These are phyloP conservation scores for Aspergillus japonicus DNA, from an alignment of 2,329 filamentous ascomycete genomes.

Conservation along the genomic window DNA sequence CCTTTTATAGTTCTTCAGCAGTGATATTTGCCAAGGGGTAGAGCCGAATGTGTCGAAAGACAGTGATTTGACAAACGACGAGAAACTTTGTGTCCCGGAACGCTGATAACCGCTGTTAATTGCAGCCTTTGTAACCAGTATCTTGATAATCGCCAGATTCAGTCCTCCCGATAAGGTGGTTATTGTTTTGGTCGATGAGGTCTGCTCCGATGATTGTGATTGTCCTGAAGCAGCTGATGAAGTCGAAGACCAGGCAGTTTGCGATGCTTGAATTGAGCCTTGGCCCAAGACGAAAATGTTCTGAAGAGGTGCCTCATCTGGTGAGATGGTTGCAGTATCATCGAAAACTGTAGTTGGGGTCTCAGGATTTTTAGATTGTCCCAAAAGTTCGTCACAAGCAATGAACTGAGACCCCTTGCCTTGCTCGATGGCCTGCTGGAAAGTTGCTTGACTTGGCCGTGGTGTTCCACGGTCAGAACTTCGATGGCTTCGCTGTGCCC, in stretches of 20 bases:
- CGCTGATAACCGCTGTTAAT: conserved; percentile 79
- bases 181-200: conserved; percentile 47
- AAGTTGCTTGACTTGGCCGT: conserved; percentile 73
- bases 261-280: conserved; percentile 52
- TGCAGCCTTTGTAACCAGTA: conserved; percentile 78
- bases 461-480: conserved; percentile 76
- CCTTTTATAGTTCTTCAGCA: conserved; percentile 78
- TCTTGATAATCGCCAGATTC: conserved; percentile 74
- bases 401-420: conserved; percentile 44
- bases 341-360: conserved; percentile 95
- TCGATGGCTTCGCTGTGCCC: conserved; percentile 73
- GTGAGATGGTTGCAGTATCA: conserved; percentile 81
- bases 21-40: conserved; percentile 64
- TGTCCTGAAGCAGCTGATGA: conserved; percentile 77
- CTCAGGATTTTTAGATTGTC: conserved; percentile 59
- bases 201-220: conserved; percentile 61
- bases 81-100: conserved; percentile 57
- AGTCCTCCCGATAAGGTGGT: conserved; percentile 62
- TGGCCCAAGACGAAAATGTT: conserved; percentile 87
- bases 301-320: conserved; percentile 74
- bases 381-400: conserved; percentile 26
- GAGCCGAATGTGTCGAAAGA: conserved; percentile 77
- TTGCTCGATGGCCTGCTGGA: conserved; percentile 59
- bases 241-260: conserved; percentile 69
- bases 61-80: conserved; percentile 73